phyloP scores from a whole-genome alignment of 179 eudicot species.

The Heliamphora pulchella region DNA sequence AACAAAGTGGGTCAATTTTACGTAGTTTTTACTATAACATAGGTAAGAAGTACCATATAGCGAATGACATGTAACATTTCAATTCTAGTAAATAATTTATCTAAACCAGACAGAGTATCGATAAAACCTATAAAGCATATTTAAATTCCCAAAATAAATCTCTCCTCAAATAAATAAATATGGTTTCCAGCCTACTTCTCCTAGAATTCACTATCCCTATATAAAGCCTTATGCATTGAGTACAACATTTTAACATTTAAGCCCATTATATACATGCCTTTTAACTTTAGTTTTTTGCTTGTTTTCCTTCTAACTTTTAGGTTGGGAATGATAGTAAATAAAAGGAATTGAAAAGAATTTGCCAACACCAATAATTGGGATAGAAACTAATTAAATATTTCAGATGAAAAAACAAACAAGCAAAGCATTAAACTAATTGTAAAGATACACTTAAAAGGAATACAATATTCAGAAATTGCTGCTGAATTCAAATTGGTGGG shows the following conservation, averaged over 20 bases:
- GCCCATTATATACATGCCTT: no score
- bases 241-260: no score
- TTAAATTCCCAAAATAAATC: no score
- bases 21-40: no score
- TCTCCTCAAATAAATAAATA: no score
- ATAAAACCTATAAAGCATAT: not conserved
- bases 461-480: not conserved
- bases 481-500: constrained; percentile 7
- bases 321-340: not conserved
- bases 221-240: no score
- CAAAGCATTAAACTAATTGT: not conserved
- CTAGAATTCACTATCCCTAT: no score
- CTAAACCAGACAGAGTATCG: not conserved
- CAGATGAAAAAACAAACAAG: not conserved
- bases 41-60: no score
- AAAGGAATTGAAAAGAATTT: not conserved
- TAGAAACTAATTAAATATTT: not conserved
- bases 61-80: no score
- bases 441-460: not conserved
- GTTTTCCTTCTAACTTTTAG: not conserved
- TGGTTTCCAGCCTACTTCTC: no score
- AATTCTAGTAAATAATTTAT: no score
- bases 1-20: no score
- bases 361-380: constrained; percentile 5
- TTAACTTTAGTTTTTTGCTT: not conserved